These are phyloP conservation scores for Cyclospora cayetanensis DNA, from an alignment of 169 alveolate genomes.

Conservation along the genomic window DNA sequence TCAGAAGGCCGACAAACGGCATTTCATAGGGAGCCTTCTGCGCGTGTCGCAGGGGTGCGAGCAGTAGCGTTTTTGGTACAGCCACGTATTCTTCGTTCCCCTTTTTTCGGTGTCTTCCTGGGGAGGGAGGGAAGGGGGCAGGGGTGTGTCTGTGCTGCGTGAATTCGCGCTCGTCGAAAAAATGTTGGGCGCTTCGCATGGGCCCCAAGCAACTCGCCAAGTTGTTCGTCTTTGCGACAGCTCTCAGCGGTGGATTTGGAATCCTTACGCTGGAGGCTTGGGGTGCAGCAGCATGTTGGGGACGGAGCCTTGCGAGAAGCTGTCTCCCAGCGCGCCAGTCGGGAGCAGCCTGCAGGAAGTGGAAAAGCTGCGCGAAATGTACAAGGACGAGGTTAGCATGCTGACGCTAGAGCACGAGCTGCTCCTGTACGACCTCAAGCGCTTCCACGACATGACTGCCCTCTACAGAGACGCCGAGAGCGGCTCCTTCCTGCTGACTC, in stretches of 20 bases:
- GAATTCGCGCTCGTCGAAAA: too few species aligned
- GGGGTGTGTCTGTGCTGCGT: too few species aligned
- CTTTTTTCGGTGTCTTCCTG: too few species aligned
- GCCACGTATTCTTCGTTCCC: too few species aligned
- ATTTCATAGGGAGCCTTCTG: too few species aligned
- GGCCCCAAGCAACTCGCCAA: too few species aligned
- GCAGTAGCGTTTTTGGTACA: too few species aligned
- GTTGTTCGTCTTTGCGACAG: background rate
- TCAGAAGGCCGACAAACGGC: too few species aligned
- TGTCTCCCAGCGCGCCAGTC: background rate
- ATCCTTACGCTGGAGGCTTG: background rate
- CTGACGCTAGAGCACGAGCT: background rate
- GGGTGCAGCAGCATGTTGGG: background rate
- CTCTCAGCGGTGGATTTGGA: background rate
- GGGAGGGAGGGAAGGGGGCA: too few species aligned
- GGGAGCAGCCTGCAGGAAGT: too few species aligned
- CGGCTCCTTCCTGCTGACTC: background rate
- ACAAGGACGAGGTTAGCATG: background rate
- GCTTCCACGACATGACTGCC: background rate
- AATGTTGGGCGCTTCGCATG: too few species aligned
- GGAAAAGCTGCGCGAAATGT: background rate
- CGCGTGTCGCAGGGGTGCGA: too few species aligned
- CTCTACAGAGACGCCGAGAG: background rate
- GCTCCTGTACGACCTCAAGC: background rate
- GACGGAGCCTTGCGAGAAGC: background rate